Evolutionary conservation across 1,139 yeast genomes (phyloP).

Genomic region (Yamadazyma jaroonii): DNA sequence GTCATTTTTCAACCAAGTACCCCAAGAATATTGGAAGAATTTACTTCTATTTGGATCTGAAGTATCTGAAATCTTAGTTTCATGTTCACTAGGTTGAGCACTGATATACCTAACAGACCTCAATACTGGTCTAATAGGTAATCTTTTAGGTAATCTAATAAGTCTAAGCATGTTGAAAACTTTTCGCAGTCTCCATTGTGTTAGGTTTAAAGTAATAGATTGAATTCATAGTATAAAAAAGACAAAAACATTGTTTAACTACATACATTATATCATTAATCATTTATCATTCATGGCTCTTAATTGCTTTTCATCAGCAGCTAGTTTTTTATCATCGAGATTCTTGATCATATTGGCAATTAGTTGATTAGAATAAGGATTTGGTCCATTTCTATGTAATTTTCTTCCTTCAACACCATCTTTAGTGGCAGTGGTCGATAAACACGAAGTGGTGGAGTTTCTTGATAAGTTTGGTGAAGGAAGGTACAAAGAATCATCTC

Average conservation of each 20-base stretch:
- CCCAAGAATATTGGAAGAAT: constrained; percentile 91
- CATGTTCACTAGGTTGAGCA: constrained; percentile 32
- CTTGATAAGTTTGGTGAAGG: constrained; percentile 40
- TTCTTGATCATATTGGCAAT: constrained; percentile 29
- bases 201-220: too few species aligned
- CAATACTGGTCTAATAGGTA: neutral
- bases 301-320: constrained; percentile 3
- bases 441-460: constrained; percentile 60
- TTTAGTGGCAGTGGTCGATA: constrained; percentile 70
- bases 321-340: constrained; percentile 6
- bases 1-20: constrained; percentile 87
- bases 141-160: neutral
- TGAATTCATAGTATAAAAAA: too few species aligned
- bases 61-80: constrained; percentile 56
- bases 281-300: neutral
- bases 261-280: neutral
- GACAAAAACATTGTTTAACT: neutral
- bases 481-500: constrained; percentile 3
- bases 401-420: constrained; percentile 69
- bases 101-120: constrained; percentile 1
- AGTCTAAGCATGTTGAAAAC: constrained; percentile 3
- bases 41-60: constrained; percentile 68
- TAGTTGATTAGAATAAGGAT: constrained; percentile 33
- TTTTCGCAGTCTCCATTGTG: neutral
- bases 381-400: constrained; percentile 45